A percentile compares a stretch with the other conserved stretches of the same genome.
Evolutionary conservation across 495 filamentous ascomycete species (phyloP).

Genomic region (Penicillium steckii): DNA sequence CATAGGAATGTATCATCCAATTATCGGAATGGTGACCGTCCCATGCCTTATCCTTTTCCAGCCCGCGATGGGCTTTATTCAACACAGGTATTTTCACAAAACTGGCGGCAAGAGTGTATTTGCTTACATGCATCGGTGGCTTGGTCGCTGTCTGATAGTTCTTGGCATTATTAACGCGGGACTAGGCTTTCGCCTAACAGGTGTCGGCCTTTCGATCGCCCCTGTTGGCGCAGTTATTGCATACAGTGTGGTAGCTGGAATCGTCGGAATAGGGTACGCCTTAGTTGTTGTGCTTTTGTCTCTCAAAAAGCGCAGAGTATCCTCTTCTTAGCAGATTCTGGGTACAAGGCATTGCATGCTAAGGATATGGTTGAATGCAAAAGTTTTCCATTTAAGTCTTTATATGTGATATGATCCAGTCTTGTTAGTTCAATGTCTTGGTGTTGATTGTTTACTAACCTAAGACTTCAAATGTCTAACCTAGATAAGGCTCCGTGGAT

Average conservation of each 20-base stretch:
- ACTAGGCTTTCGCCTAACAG: constrained; percentile 56
- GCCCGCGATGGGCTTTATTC: constrained; percentile 60
- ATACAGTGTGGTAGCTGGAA: constrained; percentile 58
- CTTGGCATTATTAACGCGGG: constrained; percentile 74
- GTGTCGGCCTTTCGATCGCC: constrained; percentile 10
- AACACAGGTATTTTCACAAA: constrained; percentile 54
- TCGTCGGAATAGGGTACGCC: constrained; percentile 32
- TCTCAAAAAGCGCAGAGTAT: background rate
- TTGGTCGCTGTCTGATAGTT: constrained; percentile 58
- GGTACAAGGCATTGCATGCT: background rate
- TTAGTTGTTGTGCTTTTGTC: background rate
- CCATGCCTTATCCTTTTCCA: constrained; percentile 59
- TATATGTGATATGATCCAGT: too few species aligned
- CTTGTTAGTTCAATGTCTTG: too few species aligned
- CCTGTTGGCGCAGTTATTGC: constrained; percentile 48
- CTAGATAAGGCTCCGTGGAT: too few species aligned
- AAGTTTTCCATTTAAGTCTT: too few species aligned
- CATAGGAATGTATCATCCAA: constrained; percentile 32
- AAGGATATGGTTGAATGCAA: too few species aligned
- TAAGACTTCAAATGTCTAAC: too few species aligned
- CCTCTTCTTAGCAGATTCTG: background rate
- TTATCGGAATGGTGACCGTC: constrained; percentile 60
- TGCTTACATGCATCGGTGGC: constrained; percentile 68
- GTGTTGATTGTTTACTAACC: too few species aligned
- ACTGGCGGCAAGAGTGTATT: constrained; percentile 48